These are phyloP conservation scores for Vaccinium macrocarpon DNA, from an alignment of 148 eudicot species.

Conservation along the genomic window DNA sequence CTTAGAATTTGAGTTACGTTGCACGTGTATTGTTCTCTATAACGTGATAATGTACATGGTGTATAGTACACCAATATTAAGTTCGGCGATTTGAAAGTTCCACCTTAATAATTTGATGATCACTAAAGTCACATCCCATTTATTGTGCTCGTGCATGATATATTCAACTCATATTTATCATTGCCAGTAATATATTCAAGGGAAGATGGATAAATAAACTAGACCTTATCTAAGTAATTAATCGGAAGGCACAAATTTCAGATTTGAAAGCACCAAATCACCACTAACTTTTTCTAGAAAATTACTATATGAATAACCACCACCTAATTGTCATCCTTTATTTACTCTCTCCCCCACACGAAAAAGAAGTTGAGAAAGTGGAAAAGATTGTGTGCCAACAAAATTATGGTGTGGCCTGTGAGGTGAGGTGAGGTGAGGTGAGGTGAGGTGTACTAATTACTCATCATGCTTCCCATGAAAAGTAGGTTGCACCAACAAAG, in stretches of 20 bases:
- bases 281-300: neutral
- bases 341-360: neutral
- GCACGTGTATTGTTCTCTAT: too few relatives aligned
- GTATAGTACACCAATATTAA: too few relatives aligned
- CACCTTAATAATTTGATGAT: too few relatives aligned
- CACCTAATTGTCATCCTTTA: neutral
- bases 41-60: too few relatives aligned
- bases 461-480: constrained; percentile 6
- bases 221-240: neutral
- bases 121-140: too few relatives aligned
- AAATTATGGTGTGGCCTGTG: constrained; percentile 14
- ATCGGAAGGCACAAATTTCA: neutral
- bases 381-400: neutral
- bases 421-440: neutral
- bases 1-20: too few relatives aligned
- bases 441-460: neutral
- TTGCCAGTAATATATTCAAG: too few relatives aligned
- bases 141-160: too few relatives aligned
- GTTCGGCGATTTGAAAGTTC: too few relatives aligned
- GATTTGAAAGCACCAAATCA: neutral
- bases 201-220: neutral
- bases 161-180: too few relatives aligned
- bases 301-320: neutral
- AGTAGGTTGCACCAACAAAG: constrained; percentile 8
- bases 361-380: constrained; percentile 1